Evolutionary conservation across 2,329 filamentous ascomycete species (phyloP), one percentile per base, ranked within the genome.

Genomic region (Paraphoma sp.): DNA sequence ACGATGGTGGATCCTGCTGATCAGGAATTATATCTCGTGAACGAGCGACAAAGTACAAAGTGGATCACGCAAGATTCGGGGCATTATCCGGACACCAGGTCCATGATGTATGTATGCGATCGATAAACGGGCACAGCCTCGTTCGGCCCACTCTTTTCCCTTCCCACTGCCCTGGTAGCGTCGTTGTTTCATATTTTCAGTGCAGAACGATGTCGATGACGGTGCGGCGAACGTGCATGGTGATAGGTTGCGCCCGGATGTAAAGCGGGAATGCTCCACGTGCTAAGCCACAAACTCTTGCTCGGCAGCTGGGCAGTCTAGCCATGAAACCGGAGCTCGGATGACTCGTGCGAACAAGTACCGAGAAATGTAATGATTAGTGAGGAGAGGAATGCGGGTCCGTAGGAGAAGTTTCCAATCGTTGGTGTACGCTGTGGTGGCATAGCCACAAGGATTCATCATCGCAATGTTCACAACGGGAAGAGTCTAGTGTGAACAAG

Each of bases 381-480:
- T 28, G 31, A 48, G n/a, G n/a, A 42, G 16, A 36, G 33, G 14
- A 10, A 14, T 36, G 33, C 33, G 9, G 14, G 33, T 36, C 12
- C n/a, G 8, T 42, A 6, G 40, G 14, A n/a, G 23, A 23, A 23
- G 23, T 23, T 23, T 23, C 23, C 23, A 23, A 23, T 23, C 23
- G 23, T 23, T 23, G 23, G 23, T 23, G 23, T 23, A 5, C 23
- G 23, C 23, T 23, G 23, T 23, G 23, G 2, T 23, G 31, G 41
- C 52, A 60, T 50, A 57, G 53, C 51, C 59, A 53, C 57, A 40
- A 29, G 51, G 18, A 51, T n/a, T 43, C 45, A 49, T 53, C 53
- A 54, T 36, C 18, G 44, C 41, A 30, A 23, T 33, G 36, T 23
- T 28, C 12, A 31, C 18, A 46, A 42, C 12, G 33, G 3, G 8